Evolutionary conservation across 2,329 filamentous ascomycete genomes (phyloP).

Genomic region (Colletotrichum sp.): DNA sequence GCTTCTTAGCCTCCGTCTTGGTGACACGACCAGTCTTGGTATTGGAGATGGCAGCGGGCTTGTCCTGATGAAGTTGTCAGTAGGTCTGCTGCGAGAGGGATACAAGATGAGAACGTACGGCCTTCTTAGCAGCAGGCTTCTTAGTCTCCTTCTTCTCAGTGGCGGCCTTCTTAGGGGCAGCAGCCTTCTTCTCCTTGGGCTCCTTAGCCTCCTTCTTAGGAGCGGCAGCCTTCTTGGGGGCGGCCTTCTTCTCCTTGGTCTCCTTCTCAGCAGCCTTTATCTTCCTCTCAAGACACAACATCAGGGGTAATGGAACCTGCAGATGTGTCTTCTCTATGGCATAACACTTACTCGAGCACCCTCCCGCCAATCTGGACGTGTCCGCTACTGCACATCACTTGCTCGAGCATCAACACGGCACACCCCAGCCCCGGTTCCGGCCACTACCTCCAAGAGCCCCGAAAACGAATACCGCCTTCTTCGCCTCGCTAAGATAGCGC

Average conservation of each 20-base stretch:
- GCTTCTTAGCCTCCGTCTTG: slow-evolving; percentile 65
- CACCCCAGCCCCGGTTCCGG: background rate
- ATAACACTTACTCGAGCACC: too few species aligned
- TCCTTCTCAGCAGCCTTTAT: too few species aligned
- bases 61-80: slow-evolving; percentile 59
- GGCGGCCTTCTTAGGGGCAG: slow-evolving; percentile 46
- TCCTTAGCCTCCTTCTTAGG: slow-evolving; percentile 49
- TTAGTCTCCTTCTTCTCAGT: slow-evolving; percentile 36
- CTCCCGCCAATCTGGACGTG: too few species aligned
- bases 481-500: background rate
- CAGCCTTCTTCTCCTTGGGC: slow-evolving; percentile 53
- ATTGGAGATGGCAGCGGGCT: slow-evolving; percentile 74
- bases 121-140: slow-evolving; percentile 35
- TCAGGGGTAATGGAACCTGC: too few species aligned
- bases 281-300: background rate
- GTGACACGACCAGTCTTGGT: slow-evolving; percentile 87
- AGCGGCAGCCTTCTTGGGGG: slow-evolving; percentile 49
- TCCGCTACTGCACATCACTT: too few species aligned
- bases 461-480: background rate
- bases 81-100: slow-evolving; percentile 33
- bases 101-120: slow-evolving; percentile 27
- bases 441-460: background rate
- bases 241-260: slow-evolving; percentile 64
- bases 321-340: too few species aligned
- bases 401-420: too few species aligned